Percentiles rank a stretch among this genome's conserved stretches.
phyloP scores from a whole-genome alignment of 2,329 filamentous ascomycete genomes.

The Fusarium falciforme region DNA sequence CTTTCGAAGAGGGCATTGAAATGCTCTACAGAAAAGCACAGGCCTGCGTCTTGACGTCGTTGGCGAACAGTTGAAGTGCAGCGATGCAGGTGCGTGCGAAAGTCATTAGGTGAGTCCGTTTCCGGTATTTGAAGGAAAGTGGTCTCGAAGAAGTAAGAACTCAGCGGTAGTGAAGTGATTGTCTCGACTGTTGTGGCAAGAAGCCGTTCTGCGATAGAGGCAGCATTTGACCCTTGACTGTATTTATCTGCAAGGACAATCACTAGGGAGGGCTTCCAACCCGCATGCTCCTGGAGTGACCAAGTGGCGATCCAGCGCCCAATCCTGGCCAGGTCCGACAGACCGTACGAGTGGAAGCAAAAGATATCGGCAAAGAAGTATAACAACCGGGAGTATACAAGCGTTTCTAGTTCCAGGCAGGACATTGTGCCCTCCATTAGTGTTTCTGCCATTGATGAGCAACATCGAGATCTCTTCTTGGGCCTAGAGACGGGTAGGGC shows the following conservation, averaged over 20 bases:
- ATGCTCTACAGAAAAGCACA: conserved; percentile 1
- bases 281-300: not conserved
- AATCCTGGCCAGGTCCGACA: conserved; percentile 9
- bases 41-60: not conserved
- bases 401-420: not conserved
- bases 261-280: not conserved
- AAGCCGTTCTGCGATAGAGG: not conserved
- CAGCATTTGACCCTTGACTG: not conserved
- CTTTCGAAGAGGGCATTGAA: conserved; percentile 1
- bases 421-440: not conserved
- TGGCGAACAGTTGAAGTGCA: not conserved
- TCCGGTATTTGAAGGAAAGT: not conserved
- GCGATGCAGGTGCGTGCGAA: not conserved
- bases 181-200: not conserved
- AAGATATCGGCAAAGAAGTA: conserved; percentile 9
- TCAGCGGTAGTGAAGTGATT: not conserved
- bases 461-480: not conserved
- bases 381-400: conserved; percentile 1
- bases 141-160: not conserved
- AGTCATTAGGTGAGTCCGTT: not conserved
- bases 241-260: not conserved
- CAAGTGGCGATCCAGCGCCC: conserved; percentile 19
- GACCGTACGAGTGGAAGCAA: conserved; percentile 6
- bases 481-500: not conserved
- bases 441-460: not conserved